A percentile compares a stretch with the other conserved stretches of the same genome.
Evolutionary conservation across 2,329 filamentous ascomycete species (phyloP).

Genomic region (Phyllosticta capitalensis): DNA sequence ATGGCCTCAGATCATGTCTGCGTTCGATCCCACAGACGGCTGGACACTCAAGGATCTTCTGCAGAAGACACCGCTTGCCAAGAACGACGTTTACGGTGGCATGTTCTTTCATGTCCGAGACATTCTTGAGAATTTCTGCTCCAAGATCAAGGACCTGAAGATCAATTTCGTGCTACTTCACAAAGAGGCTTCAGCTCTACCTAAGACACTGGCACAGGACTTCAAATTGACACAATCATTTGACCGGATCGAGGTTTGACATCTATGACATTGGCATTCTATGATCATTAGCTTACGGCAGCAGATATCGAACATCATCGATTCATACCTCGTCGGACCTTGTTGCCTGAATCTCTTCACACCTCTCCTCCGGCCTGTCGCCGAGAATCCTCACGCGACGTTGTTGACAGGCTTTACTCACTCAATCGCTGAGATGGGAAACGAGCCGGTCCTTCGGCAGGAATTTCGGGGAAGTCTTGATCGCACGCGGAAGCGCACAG

Average conservation of each 20-base stretch:
- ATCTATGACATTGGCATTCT: not conserved
- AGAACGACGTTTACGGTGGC: slow-evolving; percentile 31
- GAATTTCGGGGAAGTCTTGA: no score
- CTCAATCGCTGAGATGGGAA: slow-evolving; percentile 17
- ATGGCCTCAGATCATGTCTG: slow-evolving; percentile 30
- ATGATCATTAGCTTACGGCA: not conserved
- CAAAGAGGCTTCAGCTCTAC: slow-evolving; percentile 15
- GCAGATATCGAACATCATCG: slow-evolving; percentile 34
- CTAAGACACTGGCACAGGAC: not conserved
- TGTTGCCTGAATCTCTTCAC: slow-evolving; percentile 20
- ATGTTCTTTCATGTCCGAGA: slow-evolving; percentile 27
- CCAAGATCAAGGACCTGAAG: slow-evolving; percentile 14
- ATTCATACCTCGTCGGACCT: slow-evolving; percentile 26
- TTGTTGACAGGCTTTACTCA: slow-evolving; percentile 36
- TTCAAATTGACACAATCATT: slow-evolving; percentile 14
- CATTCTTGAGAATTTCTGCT: slow-evolving; percentile 24
- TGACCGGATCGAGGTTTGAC: slow-evolving; percentile 32
- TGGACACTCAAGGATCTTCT: slow-evolving; percentile 27
- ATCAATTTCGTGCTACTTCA: slow-evolving; percentile 23
- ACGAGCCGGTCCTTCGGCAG: no score
- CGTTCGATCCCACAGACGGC: slow-evolving; percentile 26
- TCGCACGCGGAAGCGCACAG: no score
- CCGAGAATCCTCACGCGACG: slow-evolving; percentile 31
- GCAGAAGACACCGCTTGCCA: slow-evolving; percentile 15
- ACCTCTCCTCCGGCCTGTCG: slow-evolving; percentile 24